Conservation (phyloP, 2,329 filamentous ascomycete genomes). For the Claviceps citrina region DNA sequence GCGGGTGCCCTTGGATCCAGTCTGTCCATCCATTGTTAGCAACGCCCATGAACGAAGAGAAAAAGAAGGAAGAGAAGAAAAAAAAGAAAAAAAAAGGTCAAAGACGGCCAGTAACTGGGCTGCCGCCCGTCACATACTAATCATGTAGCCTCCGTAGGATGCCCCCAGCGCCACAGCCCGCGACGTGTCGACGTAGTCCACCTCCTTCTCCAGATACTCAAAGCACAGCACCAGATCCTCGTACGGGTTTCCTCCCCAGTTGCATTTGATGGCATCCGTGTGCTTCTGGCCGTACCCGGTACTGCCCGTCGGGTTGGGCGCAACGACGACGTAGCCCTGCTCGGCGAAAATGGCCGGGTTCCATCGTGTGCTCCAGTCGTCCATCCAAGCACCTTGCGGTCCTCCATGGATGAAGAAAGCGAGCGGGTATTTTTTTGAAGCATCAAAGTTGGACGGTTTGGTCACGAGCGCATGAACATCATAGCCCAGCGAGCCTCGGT, state of each 20-base stretch:
- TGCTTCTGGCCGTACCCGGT: conserved; percentile 70
- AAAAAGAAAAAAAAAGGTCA: neutral
- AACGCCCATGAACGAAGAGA: too few relatives aligned
- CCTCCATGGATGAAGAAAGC: conserved; percentile 72
- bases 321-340: conserved; percentile 70
- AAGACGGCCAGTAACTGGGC: too few relatives aligned
- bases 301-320: conserved; percentile 70
- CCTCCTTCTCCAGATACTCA: conserved; percentile 51
- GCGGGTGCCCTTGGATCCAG: conserved; percentile 77
- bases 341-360: conserved; percentile 77
- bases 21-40: conserved; percentile 27
- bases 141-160: conserved; percentile 63
- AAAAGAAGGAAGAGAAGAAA: too few relatives aligned
- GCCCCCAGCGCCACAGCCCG: conserved; percentile 61
- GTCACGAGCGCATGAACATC: conserved; percentile 54
- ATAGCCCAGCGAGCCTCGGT: conserved; percentile 46
- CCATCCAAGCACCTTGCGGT: conserved; percentile 60
- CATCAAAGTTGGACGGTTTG: conserved; percentile 51
- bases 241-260: conserved; percentile 81
- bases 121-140: conserved; percentile 33
- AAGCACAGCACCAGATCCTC: conserved; percentile 66
- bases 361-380: conserved; percentile 71
- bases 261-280: conserved; percentile 57
- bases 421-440: conserved; percentile 59
- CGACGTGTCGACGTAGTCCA: conserved; percentile 52